Percentiles rank a stretch among this genome's conserved stretches.
Conservation (phyloP, 768 basidiomycete species). For the Suillus placidus region DNA sequence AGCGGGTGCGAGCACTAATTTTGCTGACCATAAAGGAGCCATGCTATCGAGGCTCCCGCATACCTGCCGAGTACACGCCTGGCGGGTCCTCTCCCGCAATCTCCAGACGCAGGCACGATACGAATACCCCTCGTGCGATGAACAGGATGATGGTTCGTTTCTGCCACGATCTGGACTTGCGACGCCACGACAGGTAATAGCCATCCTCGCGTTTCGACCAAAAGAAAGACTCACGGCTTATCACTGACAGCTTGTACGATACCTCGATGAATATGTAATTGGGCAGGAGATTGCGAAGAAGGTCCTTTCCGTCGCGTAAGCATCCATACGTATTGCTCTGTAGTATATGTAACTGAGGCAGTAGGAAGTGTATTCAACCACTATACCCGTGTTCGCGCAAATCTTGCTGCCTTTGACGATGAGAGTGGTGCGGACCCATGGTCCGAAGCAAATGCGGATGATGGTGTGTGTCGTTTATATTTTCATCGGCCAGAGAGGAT, state of each 20-base stretch:
- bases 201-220: not conserved
- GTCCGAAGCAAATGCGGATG: slow-evolving; percentile 26
- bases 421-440: slow-evolving; percentile 33
- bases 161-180: slow-evolving; percentile 52
- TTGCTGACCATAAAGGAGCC: not conserved
- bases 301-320: slow-evolving; percentile 90
- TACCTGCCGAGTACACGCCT: slow-evolving; percentile 26
- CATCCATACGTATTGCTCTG: slow-evolving; percentile 21
- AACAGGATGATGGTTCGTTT: slow-evolving; percentile 34
- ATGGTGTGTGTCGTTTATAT: slow-evolving; percentile 29
- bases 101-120: slow-evolving; percentile 62
- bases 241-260: slow-evolving; percentile 67
- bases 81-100: slow-evolving; percentile 35
- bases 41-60: slow-evolving; percentile 28
- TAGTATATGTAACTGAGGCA: slow-evolving; percentile 10
- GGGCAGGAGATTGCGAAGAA: slow-evolving; percentile 95
- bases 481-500: slow-evolving; percentile 3
- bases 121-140: slow-evolving; percentile 40
- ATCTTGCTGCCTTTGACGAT: slow-evolving; percentile 54
- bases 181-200: slow-evolving; percentile 56
- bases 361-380: slow-evolving; percentile 85
- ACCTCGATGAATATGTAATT: slow-evolving; percentile 86
- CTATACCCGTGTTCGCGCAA: slow-evolving; percentile 84
- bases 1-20: too few relatives aligned
- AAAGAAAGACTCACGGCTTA: slow-evolving; percentile 14